Evolutionary conservation across 2,329 filamentous ascomycete genomes (phyloP).

Genomic region (Epicoccum nigrum): DNA sequence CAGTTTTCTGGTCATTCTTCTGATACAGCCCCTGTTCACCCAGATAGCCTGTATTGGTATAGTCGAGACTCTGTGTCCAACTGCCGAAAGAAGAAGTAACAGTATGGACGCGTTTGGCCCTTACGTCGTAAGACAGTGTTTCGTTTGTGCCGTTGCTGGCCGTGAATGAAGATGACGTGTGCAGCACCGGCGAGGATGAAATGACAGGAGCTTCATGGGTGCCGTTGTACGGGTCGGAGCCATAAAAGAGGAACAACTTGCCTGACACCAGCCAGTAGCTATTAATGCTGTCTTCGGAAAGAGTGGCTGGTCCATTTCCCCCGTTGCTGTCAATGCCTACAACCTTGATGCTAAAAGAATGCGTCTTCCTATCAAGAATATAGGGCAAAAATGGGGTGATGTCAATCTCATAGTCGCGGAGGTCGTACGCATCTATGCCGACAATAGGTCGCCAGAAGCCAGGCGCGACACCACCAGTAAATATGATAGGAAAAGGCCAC

Average conservation of each 20-base stretch:
- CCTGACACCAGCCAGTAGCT: conserved; percentile 8
- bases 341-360: conserved; percentile 72
- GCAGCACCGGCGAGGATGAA: neutral
- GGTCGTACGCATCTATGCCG: conserved; percentile 78
- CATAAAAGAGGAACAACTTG: conserved; percentile 7
- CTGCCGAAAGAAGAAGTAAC: neutral
- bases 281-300: conserved; percentile 8
- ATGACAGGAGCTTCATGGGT: conserved; percentile 2
- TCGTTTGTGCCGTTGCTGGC: conserved; percentile 5
- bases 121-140: conserved; percentile 3
- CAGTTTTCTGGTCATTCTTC: neutral
- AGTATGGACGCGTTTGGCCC: neutral
- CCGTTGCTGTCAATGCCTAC: conserved; percentile 67
- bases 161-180: conserved; percentile 2
- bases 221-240: neutral
- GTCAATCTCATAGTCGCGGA: conserved; percentile 81
- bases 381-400: conserved; percentile 72
- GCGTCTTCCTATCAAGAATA: conserved; percentile 68
- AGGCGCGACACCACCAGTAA: conserved; percentile 80
- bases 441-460: conserved; percentile 79
- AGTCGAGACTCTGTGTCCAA: conserved; percentile 2
- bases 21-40: neutral
- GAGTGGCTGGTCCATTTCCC: neutral
- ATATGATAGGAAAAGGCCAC: conserved; percentile 84
- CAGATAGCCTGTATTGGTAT: conserved; percentile 3